Evolutionary conservation across 1,284 basidiomycete species (phyloP), one percentile per base, ranked within the genome.

Genomic region (Coriolopsis trogii): DNA sequence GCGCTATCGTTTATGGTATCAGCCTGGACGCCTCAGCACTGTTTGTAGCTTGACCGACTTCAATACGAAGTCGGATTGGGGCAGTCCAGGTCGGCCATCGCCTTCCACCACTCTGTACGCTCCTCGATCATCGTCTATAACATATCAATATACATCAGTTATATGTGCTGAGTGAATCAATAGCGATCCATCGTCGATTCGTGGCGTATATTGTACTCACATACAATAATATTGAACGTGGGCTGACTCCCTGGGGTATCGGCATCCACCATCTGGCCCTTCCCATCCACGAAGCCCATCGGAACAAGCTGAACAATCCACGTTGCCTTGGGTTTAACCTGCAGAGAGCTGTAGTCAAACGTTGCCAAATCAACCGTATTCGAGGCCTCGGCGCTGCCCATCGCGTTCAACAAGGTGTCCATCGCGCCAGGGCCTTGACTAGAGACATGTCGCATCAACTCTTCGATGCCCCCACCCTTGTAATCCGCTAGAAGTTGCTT

Each of bases 231-330:
- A 39, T 41, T 61, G 58, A 59, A 53, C 41, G 50, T 37, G 41
- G 59, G 45, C 58, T 61, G 20, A 55, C 55, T 56, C 61, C 67
- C 43, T 5, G 49, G 34, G 23, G 51, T 44, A n/a, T 53, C 28
- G 9, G 41, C 40, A 10, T 59, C 47, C 3, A 10, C 18, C 2
- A 36, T 8, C 13, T 45, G 51, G 7, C 45, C 45, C 6, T 15
- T 39, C 10, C 18, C 33, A 4, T 44, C 51, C 40, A 42, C 41
- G 41, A 60, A 64, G 16, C 58, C 58, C 41, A 51, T 52, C 10
- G 51, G 50, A 9, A 24, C 43, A 16, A 71, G 51, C 47, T 70
- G 70, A 12, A 72, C 51, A 6, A 69, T 63, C 70, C 70, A 72
- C 53, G 67, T 65, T 4, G 68, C 63, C 16, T 63, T 56, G 25